Percentiles rank a stretch among this genome's conserved stretches.
phyloP scores from a whole-genome alignment of 805 yeast genomes.

The Spathaspora passalidarum region DNA sequence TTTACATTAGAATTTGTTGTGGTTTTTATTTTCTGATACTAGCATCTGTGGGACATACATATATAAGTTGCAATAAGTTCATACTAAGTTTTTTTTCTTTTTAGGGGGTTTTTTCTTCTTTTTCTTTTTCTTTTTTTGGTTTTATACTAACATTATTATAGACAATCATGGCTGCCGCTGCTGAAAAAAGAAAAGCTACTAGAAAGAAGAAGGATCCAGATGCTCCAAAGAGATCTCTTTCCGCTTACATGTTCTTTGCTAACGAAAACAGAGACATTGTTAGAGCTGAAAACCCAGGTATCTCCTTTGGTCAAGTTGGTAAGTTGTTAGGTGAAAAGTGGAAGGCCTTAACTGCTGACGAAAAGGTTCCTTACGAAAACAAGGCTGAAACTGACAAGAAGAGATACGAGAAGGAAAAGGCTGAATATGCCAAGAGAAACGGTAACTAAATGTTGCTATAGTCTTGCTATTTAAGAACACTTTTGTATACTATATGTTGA shows the following conservation, averaged over 20 bases:
- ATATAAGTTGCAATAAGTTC: neutral
- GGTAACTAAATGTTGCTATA: constrained; percentile 2
- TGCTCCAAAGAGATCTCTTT: constrained; percentile 98
- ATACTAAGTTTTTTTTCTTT: neutral
- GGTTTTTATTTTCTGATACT: neutral
- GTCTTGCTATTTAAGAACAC: neutral
- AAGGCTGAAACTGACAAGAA: constrained; percentile 96
- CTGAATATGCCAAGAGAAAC: constrained; percentile 58
- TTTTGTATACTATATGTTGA: neutral
- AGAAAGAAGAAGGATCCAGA: constrained; percentile 78
- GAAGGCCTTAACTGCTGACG: constrained; percentile 84
- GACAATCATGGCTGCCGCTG: constrained; percentile 10
- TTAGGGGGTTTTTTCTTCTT: neutral
- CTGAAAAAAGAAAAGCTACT: constrained; percentile 42
- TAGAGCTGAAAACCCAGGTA: constrained; percentile 95
- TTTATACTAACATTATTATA: constrained; percentile 1
- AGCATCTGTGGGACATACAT: neutral
- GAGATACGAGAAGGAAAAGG: constrained; percentile 96
- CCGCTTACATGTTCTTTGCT: constrained; percentile 99
- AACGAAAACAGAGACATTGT: constrained; percentile 96
- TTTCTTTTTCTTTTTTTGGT: neutral
- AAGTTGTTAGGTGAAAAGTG: constrained; percentile 93
- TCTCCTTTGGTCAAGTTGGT: constrained; percentile 93
- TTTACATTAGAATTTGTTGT: neutral
- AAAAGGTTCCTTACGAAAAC: constrained; percentile 84